phyloP scores from a whole-genome alignment of 2,329 filamentous ascomycete species.

The Celoporthe dispersa region DNA sequence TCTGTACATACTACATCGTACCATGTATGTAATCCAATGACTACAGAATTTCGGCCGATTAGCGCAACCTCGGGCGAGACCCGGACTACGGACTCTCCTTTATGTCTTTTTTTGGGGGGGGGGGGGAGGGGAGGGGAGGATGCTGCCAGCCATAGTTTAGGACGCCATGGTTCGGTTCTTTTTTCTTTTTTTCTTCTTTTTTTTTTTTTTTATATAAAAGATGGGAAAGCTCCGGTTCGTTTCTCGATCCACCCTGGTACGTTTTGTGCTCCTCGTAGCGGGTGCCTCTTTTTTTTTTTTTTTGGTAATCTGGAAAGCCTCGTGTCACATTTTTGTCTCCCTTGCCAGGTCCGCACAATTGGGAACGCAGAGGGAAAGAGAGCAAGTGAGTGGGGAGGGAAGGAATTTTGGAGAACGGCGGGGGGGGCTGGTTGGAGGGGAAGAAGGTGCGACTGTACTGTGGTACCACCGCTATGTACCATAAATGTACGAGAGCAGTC shows the following conservation, averaged over 20 bases:
- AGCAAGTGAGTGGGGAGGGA: no score
- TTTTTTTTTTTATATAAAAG: not conserved
- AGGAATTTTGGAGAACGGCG: no score
- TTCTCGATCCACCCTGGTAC: not conserved
- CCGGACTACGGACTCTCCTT: not conserved
- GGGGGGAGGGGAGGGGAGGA: not conserved
- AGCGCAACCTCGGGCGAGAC: not conserved
- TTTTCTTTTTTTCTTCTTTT: not conserved
- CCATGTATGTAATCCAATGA: not conserved
- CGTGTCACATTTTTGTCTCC: not conserved
- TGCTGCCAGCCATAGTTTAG: not conserved
- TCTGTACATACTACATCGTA: not conserved
- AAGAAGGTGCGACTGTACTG: not conserved
- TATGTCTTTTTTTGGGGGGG: not conserved
- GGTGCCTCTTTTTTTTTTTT: not conserved
- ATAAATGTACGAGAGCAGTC: not conserved
- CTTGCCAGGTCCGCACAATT: not conserved
- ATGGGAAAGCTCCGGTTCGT: not conserved
- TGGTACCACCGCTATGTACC: not conserved
- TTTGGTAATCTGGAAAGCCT: not conserved
- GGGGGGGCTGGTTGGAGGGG: no score
- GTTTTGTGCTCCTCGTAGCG: not conserved
- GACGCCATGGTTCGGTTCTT: not conserved
- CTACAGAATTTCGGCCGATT: not conserved
- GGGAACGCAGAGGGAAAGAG: no score